Conservation (phyloP, 2,329 filamentous ascomycete species). For the Bipolaris victoriae region DNA sequence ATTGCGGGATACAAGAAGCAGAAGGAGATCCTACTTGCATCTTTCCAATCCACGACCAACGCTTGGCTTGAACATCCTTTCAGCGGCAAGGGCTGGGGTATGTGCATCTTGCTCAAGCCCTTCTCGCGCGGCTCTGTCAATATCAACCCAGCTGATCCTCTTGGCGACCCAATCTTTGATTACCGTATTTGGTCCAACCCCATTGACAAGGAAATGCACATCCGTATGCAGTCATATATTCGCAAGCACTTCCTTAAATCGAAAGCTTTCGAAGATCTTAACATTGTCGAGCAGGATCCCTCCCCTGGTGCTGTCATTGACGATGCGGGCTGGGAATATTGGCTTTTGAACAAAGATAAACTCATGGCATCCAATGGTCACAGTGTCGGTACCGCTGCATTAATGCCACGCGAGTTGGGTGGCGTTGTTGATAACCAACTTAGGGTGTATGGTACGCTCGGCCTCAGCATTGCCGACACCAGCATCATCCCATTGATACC, state of each 20-base stretch:
- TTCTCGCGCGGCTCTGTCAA: slow-evolving; percentile 36
- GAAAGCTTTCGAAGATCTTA: slow-evolving; percentile 18
- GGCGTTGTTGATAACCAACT: slow-evolving; percentile 28
- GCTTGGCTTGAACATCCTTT: slow-evolving; percentile 32
- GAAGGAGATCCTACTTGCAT: neutral
- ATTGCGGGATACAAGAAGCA: slow-evolving; percentile 27
- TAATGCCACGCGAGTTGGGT: slow-evolving; percentile 19
- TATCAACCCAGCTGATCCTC: slow-evolving; percentile 37
- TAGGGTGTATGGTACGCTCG: slow-evolving; percentile 26
- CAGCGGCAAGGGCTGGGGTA: slow-evolving; percentile 13
- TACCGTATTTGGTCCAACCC: slow-evolving; percentile 38
- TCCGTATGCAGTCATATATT: slow-evolving; percentile 18
- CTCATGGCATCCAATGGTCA: slow-evolving; percentile 16
- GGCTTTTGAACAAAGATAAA: neutral
- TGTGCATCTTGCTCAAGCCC: slow-evolving; percentile 1
- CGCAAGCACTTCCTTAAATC: neutral
- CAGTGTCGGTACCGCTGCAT: slow-evolving; percentile 23
- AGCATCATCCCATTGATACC: slow-evolving; percentile 2
- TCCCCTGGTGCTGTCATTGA: slow-evolving; percentile 21
- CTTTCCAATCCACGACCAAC: slow-evolving; percentile 16
- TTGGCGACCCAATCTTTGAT: slow-evolving; percentile 23
- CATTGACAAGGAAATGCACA: slow-evolving; percentile 34
- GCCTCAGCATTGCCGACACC: slow-evolving; percentile 12
- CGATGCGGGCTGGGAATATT: neutral
- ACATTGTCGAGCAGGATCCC: slow-evolving; percentile 16